Evolutionary conservation across 1,139 yeast species (phyloP).

Genomic region (Taphrina betulina): DNA sequence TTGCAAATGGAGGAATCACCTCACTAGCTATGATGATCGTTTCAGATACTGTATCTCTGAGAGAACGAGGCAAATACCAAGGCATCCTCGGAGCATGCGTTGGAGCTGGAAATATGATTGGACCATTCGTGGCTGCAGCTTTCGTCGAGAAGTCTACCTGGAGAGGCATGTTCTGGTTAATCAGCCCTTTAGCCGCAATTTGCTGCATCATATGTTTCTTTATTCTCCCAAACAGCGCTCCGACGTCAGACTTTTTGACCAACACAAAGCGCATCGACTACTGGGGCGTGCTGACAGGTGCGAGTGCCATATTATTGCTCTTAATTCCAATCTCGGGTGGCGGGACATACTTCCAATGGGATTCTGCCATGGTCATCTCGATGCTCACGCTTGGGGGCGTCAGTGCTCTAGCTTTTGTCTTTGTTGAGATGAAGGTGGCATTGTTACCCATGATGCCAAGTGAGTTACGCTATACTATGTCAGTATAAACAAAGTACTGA

Average conservation of each 20-base stretch:
- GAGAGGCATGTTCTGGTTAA: no score
- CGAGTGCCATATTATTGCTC: slow-evolving; percentile 10
- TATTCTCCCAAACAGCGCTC: neutral
- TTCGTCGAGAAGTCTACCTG: no score
- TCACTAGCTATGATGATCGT: no score
- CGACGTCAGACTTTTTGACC: neutral
- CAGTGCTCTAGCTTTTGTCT: neutral
- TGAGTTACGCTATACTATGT: neutral
- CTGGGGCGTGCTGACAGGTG: slow-evolving; percentile 1
- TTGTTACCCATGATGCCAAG: slow-evolving; percentile 15
- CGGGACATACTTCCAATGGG: slow-evolving; percentile 18
- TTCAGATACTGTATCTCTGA: no score
- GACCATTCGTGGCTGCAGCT: no score
- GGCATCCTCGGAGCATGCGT: no score
- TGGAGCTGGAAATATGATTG: no score
- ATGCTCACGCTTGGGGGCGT: slow-evolving; percentile 12
- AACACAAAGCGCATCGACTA: neutral
- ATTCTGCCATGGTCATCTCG: slow-evolving; percentile 12
- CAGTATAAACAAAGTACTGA: slow-evolving; percentile 1
- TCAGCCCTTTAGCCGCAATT: neutral
- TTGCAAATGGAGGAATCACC: no score
- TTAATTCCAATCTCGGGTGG: slow-evolving; percentile 23
- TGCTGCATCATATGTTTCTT: neutral
- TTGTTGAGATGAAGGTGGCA: slow-evolving; percentile 7
- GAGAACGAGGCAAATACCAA: no score